These are phyloP conservation scores for Fraxinus xanthoxyloides DNA, from an alignment of 305 asterid species.

Conservation along the genomic window DNA sequence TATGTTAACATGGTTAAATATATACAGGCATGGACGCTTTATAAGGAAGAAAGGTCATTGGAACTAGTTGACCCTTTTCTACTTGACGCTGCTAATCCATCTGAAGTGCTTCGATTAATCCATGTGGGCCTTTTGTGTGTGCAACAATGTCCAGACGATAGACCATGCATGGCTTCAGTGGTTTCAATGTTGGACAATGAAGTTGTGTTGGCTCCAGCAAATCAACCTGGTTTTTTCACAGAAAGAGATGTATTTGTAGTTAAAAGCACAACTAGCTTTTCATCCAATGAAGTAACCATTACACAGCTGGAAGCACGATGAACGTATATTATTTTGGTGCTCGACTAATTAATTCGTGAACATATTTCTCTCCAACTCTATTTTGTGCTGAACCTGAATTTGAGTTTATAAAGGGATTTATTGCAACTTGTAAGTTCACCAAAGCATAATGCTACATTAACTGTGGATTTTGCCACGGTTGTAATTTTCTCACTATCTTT, in stretches of 20 bases:
- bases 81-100: background rate
- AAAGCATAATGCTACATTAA: background rate
- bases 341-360: background rate
- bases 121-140: slow-evolving; percentile 46
- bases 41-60: slow-evolving; percentile 27
- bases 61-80: slow-evolving; percentile 30
- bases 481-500: background rate
- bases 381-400: too few relatives aligned
- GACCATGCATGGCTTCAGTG: slow-evolving; percentile 45
- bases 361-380: too few relatives aligned
- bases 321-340: background rate
- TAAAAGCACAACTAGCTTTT: slow-evolving; percentile 12
- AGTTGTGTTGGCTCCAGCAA: slow-evolving; percentile 29
- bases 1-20: background rate
- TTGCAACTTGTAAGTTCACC: background rate
- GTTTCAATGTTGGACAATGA: slow-evolving; percentile 38
- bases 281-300: slow-evolving; percentile 22
- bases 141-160: slow-evolving; percentile 38
- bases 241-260: slow-evolving; percentile 19
- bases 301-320: slow-evolving; percentile 28
- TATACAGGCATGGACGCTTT: slow-evolving; percentile 28
- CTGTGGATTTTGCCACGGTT: background rate
- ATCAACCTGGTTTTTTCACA: slow-evolving; percentile 40
- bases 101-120: slow-evolving; percentile 30
- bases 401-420: too few relatives aligned